Conservation (phyloP, 768 basidiomycete genomes). For the Udeniomyces megalosporus region DNA sequence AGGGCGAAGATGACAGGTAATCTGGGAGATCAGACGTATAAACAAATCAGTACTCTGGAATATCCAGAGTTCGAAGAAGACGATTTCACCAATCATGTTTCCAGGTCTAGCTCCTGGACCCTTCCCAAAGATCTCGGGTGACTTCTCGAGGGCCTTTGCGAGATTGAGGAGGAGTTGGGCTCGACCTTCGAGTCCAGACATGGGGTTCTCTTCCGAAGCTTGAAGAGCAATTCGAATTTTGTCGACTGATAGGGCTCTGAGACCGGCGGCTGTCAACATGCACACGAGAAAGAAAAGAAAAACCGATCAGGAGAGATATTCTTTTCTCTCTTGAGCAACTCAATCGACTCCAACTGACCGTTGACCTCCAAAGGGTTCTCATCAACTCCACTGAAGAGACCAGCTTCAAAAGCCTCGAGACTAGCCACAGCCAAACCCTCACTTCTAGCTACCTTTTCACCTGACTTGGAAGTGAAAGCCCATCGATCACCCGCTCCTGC, state of each 20-base stretch:
- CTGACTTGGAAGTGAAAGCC: conserved; percentile 47
- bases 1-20: conserved; percentile 21
- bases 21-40: conserved; percentile 21
- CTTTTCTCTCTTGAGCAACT: too few species aligned
- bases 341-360: conserved; percentile 46
- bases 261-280: conserved; percentile 44
- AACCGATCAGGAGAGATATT: not conserved
- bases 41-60: conserved; percentile 1
- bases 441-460: conserved; percentile 45
- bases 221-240: conserved; percentile 58
- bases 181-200: conserved; percentile 81
- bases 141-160: conserved; percentile 48
- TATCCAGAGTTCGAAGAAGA: conserved; percentile 14
- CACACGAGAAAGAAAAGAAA: not conserved
- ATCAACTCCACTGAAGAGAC: conserved; percentile 57
- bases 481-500: conserved; percentile 79
- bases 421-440: conserved; percentile 70
- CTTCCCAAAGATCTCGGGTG: conserved; percentile 52
- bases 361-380: conserved; percentile 58
- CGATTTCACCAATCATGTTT: conserved; percentile 50
- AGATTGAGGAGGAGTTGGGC: conserved; percentile 59
- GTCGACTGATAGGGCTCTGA: conserved; percentile 47
- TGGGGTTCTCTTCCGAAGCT: conserved; percentile 55
- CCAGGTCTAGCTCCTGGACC: conserved; percentile 53
- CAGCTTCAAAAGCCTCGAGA: conserved; percentile 69